Conservation (phyloP, 805 yeast genomes). For the Lachancea mirantina region DNA sequence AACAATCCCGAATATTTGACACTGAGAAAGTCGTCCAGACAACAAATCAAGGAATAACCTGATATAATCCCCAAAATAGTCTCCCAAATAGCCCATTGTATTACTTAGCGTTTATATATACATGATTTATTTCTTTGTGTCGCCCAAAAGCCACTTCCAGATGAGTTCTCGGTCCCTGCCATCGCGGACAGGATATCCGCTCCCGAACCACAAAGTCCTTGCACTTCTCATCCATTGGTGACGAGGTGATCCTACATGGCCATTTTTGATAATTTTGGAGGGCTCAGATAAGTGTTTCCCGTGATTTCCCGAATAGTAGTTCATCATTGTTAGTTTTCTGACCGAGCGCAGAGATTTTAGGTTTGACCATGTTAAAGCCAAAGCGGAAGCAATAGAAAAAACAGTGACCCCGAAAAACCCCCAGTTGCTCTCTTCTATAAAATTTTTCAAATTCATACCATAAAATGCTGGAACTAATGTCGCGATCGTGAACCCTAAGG, state of each 20-base stretch:
- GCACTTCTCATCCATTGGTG: conserved; percentile 14
- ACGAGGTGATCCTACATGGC: no score
- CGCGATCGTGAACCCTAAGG: conserved; percentile 79
- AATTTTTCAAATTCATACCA: conserved; percentile 80
- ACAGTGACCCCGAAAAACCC: conserved; percentile 58
- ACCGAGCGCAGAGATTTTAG: conserved; percentile 53
- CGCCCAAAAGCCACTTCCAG: conserved; percentile 51
- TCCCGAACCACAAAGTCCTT: conserved; percentile 18
- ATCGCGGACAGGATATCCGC: conserved; percentile 17
- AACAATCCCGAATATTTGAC: not conserved
- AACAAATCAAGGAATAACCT: conserved; percentile 1
- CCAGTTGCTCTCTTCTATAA: conserved; percentile 56
- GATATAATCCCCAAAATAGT: not conserved
- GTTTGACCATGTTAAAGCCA: conserved; percentile 46
- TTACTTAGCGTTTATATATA: not conserved
- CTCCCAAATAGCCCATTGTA: not conserved
- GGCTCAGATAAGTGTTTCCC: conserved; percentile 22
- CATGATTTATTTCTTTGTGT: conserved; percentile 29
- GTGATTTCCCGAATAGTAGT: conserved; percentile 22
- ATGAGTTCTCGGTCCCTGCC: conserved; percentile 38
- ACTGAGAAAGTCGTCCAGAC: not conserved
- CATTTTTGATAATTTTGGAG: no score
- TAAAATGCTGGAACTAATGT: conserved; percentile 81
- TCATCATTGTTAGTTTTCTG: conserved; percentile 59
- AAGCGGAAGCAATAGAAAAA: conserved; percentile 47